Base-by-base conservation (phyloP, 2,329 filamentous ascomycete species). In the Aureobasidium sp. region DNA sequence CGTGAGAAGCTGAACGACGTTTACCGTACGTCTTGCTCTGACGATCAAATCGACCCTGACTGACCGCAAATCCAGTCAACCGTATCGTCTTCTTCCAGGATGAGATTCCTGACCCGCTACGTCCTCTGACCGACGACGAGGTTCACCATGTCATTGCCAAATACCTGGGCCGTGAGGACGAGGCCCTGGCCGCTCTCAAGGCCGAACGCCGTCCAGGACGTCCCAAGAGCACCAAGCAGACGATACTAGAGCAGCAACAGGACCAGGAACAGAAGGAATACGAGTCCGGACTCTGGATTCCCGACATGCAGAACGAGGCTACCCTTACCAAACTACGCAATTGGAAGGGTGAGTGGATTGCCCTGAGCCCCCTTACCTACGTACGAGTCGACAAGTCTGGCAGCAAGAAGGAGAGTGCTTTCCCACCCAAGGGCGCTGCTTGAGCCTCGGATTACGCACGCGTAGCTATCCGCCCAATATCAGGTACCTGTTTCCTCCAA, bases 291-390 rank as follows among this genome's bases (percentile, higher is more conserved):
- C 95, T 96, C 70, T 88, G 89, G 90, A 74, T 95, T 44, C 92
- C 93, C 0, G 89, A 97, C 71, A 77, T 97, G 60, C 83, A 85
- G 61, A 82, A 86, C 45, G 79, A 81, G 44, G 82, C 86, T 52
- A 91, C 87, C 67, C 76, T 89, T 57, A 75, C 80, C 62, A 81
- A 83, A 66, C 75, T 97, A 44, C 82, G 84, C 65, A 79, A 81
- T 25, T 97, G 91, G 90, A 88, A 91, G 66, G 89, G 89, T 4
- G 84, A 89, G 29, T 97, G 93, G 93, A 82, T 89, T 9, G 87
- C 88, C 68, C 80, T 97, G 65, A 84, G 86, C 37, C 87, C 83
- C 9, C 73, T 97, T 67, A 84, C 86, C 64, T 97, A 92, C 81
- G 80, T 91, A 64, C 86, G 90, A 64, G 79, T 97, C 15, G 82